A percentile compares a stretch with the other conserved stretches of the same genome.
Evolutionary conservation across 1,139 yeast species (phyloP).

Genomic region (Sugiyamaella castrensis): DNA sequence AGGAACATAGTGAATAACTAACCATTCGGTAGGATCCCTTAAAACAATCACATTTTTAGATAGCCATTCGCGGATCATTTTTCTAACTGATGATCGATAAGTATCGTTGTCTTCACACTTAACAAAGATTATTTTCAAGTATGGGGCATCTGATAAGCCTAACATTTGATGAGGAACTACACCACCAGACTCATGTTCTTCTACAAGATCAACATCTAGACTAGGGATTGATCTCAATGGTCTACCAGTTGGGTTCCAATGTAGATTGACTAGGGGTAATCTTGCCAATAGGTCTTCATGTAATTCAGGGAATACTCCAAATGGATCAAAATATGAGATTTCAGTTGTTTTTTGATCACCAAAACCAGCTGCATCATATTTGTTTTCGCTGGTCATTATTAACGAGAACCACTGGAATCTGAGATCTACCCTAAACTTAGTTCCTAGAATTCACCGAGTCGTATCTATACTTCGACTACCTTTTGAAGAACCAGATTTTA

Average conservation of each 20-base stretch:
- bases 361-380: constrained; percentile 8
- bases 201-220: constrained; percentile 57
- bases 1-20: constrained; percentile 56
- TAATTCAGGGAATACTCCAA: constrained; percentile 59
- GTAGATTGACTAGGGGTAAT: constrained; percentile 69
- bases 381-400: too few relatives aligned
- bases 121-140: constrained; percentile 66
- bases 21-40: constrained; percentile 59
- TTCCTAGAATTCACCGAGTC: too few relatives aligned
- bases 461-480: too few relatives aligned
- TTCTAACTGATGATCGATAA: constrained; percentile 76
- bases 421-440: too few relatives aligned
- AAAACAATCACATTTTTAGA: constrained; percentile 43
- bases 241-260: constrained; percentile 64
- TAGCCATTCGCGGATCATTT: constrained; percentile 80
- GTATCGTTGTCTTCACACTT: constrained; percentile 64
- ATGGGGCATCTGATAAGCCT: constrained; percentile 48
- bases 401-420: too few relatives aligned
- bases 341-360: constrained; percentile 33
- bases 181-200: constrained; percentile 45
- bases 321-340: constrained; percentile 84
- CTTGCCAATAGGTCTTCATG: constrained; percentile 49
- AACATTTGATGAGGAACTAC: constrained; percentile 40
- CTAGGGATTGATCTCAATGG: constrained; percentile 66
- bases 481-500: too few relatives aligned